These are phyloP conservation scores for Suhomyces wounanorum DNA, from an alignment of 1,139 yeast species.

Conservation along the genomic window DNA sequence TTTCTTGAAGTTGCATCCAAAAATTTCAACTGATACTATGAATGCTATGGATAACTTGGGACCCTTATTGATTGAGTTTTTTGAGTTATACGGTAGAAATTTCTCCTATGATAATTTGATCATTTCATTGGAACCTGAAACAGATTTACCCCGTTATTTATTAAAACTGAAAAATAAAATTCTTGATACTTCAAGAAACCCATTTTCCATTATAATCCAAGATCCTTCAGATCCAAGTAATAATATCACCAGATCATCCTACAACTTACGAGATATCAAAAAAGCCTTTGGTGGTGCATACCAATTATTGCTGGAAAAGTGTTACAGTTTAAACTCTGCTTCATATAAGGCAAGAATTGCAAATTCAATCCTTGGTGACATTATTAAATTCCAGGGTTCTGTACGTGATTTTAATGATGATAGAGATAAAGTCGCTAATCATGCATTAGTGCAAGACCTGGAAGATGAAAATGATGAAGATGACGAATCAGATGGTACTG, in stretches of 20 bases:
- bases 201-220: conserved; percentile 76
- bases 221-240: conserved; percentile 86
- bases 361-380: conserved; percentile 76
- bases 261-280: conserved; percentile 76
- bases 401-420: conserved; percentile 82
- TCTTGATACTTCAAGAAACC: conserved; percentile 54
- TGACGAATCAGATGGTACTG: conserved; percentile 34
- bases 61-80: conserved; percentile 84
- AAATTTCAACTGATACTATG: conserved; percentile 67
- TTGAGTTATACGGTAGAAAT: conserved; percentile 91
- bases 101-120: conserved; percentile 85
- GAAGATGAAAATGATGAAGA: conserved; percentile 18
- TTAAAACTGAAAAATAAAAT: conserved; percentile 57
- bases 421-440: conserved; percentile 61
- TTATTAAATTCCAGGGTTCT: conserved; percentile 73
- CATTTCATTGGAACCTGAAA: conserved; percentile 56
- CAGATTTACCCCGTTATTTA: conserved; percentile 54
- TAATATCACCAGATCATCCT: conserved; percentile 85
- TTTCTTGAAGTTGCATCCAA: conserved; percentile 79
- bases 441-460: conserved; percentile 48
- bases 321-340: conserved; percentile 59
- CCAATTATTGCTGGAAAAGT: conserved; percentile 72
- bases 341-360: conserved; percentile 71
- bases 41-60: conserved; percentile 79
- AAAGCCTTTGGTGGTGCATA: conserved; percentile 92